Percentiles rank a stretch among this genome's conserved stretches.
phyloP scores from a whole-genome alignment of 176 grass and related monocot genomes.

The Cenchrus fungigraminus region DNA sequence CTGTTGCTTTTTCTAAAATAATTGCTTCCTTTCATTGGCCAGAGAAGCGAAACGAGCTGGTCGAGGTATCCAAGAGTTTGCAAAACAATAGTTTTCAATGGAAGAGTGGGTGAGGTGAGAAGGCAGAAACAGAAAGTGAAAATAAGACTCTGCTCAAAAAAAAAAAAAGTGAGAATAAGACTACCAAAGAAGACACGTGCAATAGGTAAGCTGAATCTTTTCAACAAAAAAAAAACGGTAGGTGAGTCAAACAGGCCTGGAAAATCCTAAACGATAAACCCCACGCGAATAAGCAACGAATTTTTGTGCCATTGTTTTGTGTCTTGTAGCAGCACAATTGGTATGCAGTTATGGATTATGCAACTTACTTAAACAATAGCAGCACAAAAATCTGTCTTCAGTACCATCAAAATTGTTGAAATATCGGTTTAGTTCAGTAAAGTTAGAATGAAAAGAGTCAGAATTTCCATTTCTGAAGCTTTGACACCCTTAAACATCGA shows the following conservation, averaged over 20 bases:
- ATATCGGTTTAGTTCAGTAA: neutral
- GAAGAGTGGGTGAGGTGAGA: neutral
- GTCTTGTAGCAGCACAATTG: neutral
- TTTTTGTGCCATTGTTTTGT: neutral
- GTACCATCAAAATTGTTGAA: neutral
- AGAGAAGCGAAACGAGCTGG: slow-evolving; percentile 26
- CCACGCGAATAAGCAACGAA: neutral
- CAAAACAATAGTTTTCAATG: neutral
- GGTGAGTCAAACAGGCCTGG: slow-evolving; percentile 2
- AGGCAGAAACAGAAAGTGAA: slow-evolving; percentile 5
- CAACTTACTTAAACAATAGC: neutral
- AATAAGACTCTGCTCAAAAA: too few relatives aligned
- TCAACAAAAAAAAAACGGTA: neutral
- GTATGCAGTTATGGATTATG: neutral
- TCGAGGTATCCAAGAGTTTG: slow-evolving; percentile 36
- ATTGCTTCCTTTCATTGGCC: neutral
- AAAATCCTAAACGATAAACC: neutral
- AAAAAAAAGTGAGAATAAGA: neutral
- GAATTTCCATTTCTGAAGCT: neutral
- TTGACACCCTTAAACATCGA: neutral
- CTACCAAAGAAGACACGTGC: slow-evolving; percentile 28
- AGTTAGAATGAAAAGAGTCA: neutral
- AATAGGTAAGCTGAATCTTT: neutral
- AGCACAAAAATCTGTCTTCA: neutral
- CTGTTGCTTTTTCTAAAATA: neutral